A percentile compares a stretch with the other conserved stretches of the same genome.
These are phyloP conservation scores for Flaveria linearis DNA, from an alignment of 129 eudicot species.

Conservation along the genomic window DNA sequence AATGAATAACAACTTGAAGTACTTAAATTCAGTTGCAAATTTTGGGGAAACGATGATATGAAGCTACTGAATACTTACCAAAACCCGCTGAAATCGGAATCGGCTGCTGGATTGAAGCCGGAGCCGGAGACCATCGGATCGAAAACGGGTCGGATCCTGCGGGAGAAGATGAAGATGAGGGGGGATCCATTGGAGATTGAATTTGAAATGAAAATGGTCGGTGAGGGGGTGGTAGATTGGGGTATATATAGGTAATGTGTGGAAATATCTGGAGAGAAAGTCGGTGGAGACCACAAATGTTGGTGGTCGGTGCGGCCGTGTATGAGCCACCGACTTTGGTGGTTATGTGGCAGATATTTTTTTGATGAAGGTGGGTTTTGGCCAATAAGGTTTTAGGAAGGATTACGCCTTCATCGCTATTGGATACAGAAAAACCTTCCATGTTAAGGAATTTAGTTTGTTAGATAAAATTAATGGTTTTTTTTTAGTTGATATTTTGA, in stretches of 20 bases:
- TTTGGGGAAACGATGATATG: too few species aligned
- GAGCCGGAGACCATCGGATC: neutral
- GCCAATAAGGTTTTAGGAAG: slow-evolving; percentile 20
- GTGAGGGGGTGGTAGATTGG: neutral
- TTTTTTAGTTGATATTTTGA: too few species aligned
- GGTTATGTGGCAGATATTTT: slow-evolving; percentile 20
- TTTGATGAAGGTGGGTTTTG: slow-evolving; percentile 1
- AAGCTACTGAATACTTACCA: slow-evolving; percentile 12
- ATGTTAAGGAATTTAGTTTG: neutral
- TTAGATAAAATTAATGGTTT: too few species aligned
- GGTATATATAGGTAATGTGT: slow-evolving; percentile 28
- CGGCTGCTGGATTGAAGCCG: neutral
- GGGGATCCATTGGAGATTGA: slow-evolving; percentile 17
- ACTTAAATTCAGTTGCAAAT: too few species aligned
- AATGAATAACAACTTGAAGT: too few species aligned
- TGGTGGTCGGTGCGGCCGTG: neutral
- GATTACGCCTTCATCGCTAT: neutral
- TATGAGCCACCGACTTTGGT: neutral
- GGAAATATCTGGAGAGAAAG: slow-evolving; percentile 17
- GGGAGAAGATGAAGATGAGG: slow-evolving; percentile 4
- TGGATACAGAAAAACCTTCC: neutral
- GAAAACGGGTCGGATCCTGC: slow-evolving; percentile 6
- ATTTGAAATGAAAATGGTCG: slow-evolving; percentile 15
- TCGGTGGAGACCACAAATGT: neutral
- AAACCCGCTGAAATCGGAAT: neutral